Conservation (phyloP, 306 rosid species). For the Medicago arabica region DNA sequence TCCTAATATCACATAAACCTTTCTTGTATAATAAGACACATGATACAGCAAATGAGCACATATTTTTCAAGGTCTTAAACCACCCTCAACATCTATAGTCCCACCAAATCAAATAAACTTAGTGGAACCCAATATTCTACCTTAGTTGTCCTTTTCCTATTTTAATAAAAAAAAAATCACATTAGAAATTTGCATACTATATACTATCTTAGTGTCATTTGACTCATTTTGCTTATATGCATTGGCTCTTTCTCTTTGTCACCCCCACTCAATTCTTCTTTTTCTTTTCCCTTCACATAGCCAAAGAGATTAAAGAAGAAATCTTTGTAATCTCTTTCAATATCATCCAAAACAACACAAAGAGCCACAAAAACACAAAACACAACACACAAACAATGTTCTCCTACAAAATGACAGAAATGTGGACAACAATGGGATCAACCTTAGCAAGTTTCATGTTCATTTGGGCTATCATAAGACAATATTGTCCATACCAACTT, state of each 20-base stretch:
- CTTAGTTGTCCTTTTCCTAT: constrained; percentile 32
- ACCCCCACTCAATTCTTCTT: constrained; percentile 35
- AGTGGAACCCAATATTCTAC: constrained; percentile 49
- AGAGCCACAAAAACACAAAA: not conserved
- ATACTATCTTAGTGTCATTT: constrained; percentile 43
- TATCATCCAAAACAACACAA: not conserved
- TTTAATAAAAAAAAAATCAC: not conserved
- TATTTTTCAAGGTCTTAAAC: constrained; percentile 37
- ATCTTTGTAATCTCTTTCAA: not conserved
- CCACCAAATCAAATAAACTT: constrained; percentile 52
- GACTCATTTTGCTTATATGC: constrained; percentile 52
- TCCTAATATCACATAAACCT: constrained; percentile 13
- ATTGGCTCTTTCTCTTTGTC: constrained; percentile 35
- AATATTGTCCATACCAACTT: constrained; percentile 80
- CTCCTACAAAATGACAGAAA: constrained; percentile 60
- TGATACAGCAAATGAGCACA: constrained; percentile 28
- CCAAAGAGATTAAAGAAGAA: not conserved
- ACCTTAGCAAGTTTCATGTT: constrained; percentile 87
- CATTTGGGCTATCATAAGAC: constrained; percentile 77
- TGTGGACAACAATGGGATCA: constrained; percentile 83
- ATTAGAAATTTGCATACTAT: not conserved
- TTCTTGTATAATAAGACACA: constrained; percentile 42
- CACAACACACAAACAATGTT: constrained; percentile 39
- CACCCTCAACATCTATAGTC: constrained; percentile 51
- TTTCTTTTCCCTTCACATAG: not conserved